Evolutionary conservation across 176 grass and related monocot genomes (phyloP).

Genomic region (Raddia distichophylla): DNA sequence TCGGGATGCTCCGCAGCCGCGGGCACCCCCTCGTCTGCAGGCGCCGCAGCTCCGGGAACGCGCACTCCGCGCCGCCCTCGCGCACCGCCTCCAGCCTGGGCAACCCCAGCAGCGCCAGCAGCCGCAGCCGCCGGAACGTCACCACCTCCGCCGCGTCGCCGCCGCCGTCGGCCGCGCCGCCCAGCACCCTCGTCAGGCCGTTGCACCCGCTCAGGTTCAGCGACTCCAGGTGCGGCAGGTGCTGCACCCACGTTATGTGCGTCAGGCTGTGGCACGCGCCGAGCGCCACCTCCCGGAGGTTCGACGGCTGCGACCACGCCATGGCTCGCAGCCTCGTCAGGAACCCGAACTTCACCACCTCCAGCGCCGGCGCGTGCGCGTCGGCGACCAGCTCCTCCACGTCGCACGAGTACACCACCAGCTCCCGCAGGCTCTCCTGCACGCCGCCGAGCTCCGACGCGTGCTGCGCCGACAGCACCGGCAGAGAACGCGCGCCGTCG

Average conservation of each 20-base stretch:
- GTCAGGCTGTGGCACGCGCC: slow-evolving; percentile 57
- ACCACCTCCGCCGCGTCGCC: slow-evolving; percentile 36
- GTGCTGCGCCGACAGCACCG: slow-evolving; percentile 50
- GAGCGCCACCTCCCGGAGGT: slow-evolving; percentile 54
- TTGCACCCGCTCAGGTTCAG: slow-evolving; percentile 69
- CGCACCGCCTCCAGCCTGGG: slow-evolving; percentile 51
- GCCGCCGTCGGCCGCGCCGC: slow-evolving; percentile 36
- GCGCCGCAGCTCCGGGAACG: slow-evolving; percentile 56
- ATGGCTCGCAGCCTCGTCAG: slow-evolving; percentile 41
- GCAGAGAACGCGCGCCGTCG: slow-evolving; percentile 27
- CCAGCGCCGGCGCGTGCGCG: slow-evolving; percentile 38
- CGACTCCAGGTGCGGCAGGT: slow-evolving; percentile 52
- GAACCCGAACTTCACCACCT: slow-evolving; percentile 58
- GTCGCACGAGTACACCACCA: slow-evolving; percentile 45
- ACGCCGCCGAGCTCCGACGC: slow-evolving; percentile 37
- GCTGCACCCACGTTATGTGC: slow-evolving; percentile 57
- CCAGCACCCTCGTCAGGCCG: slow-evolving; percentile 42
- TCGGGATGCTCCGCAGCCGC: slow-evolving; percentile 38
- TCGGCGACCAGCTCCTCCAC: slow-evolving; percentile 54
- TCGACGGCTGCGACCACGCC: slow-evolving; percentile 41
- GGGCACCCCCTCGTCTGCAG: slow-evolving; percentile 56
- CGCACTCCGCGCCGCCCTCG: slow-evolving; percentile 33
- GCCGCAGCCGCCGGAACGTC: slow-evolving; percentile 47
- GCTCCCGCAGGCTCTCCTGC: slow-evolving; percentile 50
- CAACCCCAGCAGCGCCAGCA: slow-evolving; percentile 54